Percentiles rank a stretch among this genome's conserved stretches.
These are phyloP conservation scores for Monosporascus sp. DNA, from an alignment of 2,329 filamentous ascomycete genomes.

Conservation along the genomic window DNA sequence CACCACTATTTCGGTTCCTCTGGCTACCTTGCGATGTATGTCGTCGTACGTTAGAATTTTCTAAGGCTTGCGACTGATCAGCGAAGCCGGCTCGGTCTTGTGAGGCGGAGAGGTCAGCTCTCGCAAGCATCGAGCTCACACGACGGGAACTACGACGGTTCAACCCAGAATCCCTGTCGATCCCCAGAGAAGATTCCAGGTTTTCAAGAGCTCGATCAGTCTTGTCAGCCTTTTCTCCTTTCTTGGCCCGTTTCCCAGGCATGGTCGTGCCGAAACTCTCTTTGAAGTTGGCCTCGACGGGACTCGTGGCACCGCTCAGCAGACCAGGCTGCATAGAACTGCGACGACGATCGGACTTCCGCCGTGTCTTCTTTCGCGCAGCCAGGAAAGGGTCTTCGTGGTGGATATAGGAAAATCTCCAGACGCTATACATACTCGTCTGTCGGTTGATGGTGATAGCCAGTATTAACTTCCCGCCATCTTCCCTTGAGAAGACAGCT, in stretches of 20 bases:
- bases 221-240: constrained; percentile 43
- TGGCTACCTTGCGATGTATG: constrained; percentile 71
- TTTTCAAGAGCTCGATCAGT: constrained; percentile 50
- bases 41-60: constrained; percentile 48
- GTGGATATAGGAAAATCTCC: constrained; percentile 74
- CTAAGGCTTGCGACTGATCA: constrained; percentile 50
- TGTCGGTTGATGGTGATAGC: constrained; percentile 78
- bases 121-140: constrained; percentile 85
- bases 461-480: constrained; percentile 56
- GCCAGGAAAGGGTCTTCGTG: constrained; percentile 55
- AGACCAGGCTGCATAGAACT: constrained; percentile 64
- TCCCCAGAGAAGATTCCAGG: constrained; percentile 66
- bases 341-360: constrained; percentile 48
- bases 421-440: constrained; percentile 74
- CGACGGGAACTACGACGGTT: constrained; percentile 63
- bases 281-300: constrained; percentile 63
- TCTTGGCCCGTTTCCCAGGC: constrained; percentile 48
- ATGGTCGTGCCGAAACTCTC: constrained; percentile 69
- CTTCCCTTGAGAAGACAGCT: constrained; percentile 28
- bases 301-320: constrained; percentile 71
- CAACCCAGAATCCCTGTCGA: constrained; percentile 53
- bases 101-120: constrained; percentile 80
- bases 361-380: constrained; percentile 40
- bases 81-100: constrained; percentile 78
- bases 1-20: constrained; percentile 57